These are phyloP conservation scores for Oryza longistaminata DNA, from an alignment of 176 grass and related monocot species.

Conservation along the genomic window DNA sequence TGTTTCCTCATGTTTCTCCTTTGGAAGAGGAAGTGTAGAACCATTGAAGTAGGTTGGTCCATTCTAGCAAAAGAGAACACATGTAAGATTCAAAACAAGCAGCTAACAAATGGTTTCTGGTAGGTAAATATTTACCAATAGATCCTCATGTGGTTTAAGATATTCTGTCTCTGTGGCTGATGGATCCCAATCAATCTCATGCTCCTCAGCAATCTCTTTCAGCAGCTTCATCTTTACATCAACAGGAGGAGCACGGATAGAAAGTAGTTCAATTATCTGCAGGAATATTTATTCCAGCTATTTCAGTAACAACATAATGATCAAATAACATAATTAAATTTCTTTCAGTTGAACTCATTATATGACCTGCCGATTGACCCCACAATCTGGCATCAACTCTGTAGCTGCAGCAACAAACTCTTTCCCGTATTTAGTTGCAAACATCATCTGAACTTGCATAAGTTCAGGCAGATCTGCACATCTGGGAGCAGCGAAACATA, in stretches of 20 bases:
- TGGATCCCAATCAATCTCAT: constrained; percentile 97
- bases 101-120: constrained; percentile 7
- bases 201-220: constrained; percentile 97
- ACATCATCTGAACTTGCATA: constrained; percentile 91
- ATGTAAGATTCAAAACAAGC: constrained; percentile 19
- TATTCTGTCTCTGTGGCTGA: constrained; percentile 76
- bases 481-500: constrained; percentile 96
- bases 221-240: constrained; percentile 88
- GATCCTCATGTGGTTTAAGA: constrained; percentile 89
- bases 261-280: constrained; percentile 97
- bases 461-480: constrained; percentile 90
- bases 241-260: constrained; percentile 71
- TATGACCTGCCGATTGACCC: constrained; percentile 95
- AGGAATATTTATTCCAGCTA: constrained; percentile 17
- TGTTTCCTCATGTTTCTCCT: constrained; percentile 72
- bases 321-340: constrained; percentile 23
- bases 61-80: constrained; percentile 58
- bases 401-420: constrained; percentile 83
- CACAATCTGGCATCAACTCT: constrained; percentile 89
- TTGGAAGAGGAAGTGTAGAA: constrained; percentile 63
- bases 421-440: constrained; percentile 87
- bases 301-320: constrained; percentile 8
- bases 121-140: constrained; percentile 63
- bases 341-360: neutral
- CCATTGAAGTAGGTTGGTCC: constrained; percentile 77